Evolutionary conservation across 2,329 filamentous ascomycete species (phyloP), one percentile per base, ranked within the genome.

Genomic region (Verruconis gallopava): DNA sequence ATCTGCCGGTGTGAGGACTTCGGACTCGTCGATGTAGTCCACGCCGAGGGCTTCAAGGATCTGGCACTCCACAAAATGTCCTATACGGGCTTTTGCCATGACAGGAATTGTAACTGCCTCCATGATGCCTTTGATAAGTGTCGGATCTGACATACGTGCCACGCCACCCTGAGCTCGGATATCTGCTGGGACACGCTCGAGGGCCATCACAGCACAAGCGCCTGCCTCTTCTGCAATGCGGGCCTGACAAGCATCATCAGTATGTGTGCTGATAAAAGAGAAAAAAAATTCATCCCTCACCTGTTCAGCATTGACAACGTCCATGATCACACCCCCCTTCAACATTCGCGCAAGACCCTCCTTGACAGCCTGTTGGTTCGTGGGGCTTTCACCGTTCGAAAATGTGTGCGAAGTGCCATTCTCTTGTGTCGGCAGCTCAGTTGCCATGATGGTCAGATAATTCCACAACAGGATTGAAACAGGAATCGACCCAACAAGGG

Each of bases 251-350:
- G n/a, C n/a, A n/a, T n/a, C n/a, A n/a, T n/a, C n/a, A n/a, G n/a
- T n/a, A n/a, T n/a, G n/a, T n/a, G n/a, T n/a, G n/a, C n/a, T 15
- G 19, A 25, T 6, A 4, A 21, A 15, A 9, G 11, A 12, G n/a
- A 21, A 12, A 19, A 32, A 21, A n/a, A 3, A 12, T 12, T 11
- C 11, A 9, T 4, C 19, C 17, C 13, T 18, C 60, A 77, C 77
- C 68, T 84, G 88, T 58, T 85, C 82, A 19, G 86, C 84, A 61
- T 89, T 85, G 49, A 93, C 85, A 45, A 96, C 91, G 65, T 98
- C 91, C 91, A 98, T 98, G 66, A 98, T 98, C 50, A 98, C 91
- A 55, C 91, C 91, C 60, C 91, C 91, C 73, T 96, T 95, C 65
- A 96, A 71, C 91, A 98, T 98, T 65, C 93, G 83, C 18, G 91